These are phyloP conservation scores for Phyllosticta citribraziliensis DNA, from an alignment of 2,329 filamentous ascomycete genomes.

Conservation along the genomic window DNA sequence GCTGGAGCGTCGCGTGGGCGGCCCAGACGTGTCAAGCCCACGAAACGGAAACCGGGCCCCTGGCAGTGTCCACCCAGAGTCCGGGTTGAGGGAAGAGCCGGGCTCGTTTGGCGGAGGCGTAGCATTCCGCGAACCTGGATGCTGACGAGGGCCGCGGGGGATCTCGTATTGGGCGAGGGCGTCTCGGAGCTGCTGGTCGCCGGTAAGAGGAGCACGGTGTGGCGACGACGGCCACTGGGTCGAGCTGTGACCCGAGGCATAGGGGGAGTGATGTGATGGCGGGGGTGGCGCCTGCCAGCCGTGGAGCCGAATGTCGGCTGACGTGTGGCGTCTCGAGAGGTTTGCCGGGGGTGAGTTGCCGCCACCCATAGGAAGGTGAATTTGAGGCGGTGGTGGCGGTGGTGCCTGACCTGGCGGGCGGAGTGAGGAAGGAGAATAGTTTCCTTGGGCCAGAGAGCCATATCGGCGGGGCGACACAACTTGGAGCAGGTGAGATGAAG, in stretches of 20 bases:
- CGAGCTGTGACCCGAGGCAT: conserved; percentile 52
- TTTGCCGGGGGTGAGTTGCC: conserved; percentile 51
- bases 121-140: conserved; percentile 40
- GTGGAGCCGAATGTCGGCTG: conserved; percentile 76
- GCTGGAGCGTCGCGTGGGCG: conserved; percentile 57
- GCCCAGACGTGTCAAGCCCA: conserved; percentile 43
- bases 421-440: conserved; percentile 60
- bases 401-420: conserved; percentile 60
- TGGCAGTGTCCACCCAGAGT: conserved; percentile 47
- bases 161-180: conserved; percentile 61
- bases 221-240: conserved; percentile 60
- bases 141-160: conserved; percentile 40
- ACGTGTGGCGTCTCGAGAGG: conserved; percentile 77
- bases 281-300: conserved; percentile 51
- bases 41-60: conserved; percentile 40
- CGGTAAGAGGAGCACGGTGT: conserved; percentile 36
- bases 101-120: conserved; percentile 42
- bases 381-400: conserved; percentile 55
- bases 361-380: conserved; percentile 51
- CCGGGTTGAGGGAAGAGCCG: conserved; percentile 40
- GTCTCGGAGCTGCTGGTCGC: conserved; percentile 63
- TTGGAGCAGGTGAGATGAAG: conserved; percentile 64
- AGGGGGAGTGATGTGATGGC: conserved; percentile 50
- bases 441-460: conserved; percentile 70
- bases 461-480: conserved; percentile 71